Evolutionary conservation across 495 filamentous ascomycete species (phyloP).

Genomic region (Eremomyces bilateralis): DNA sequence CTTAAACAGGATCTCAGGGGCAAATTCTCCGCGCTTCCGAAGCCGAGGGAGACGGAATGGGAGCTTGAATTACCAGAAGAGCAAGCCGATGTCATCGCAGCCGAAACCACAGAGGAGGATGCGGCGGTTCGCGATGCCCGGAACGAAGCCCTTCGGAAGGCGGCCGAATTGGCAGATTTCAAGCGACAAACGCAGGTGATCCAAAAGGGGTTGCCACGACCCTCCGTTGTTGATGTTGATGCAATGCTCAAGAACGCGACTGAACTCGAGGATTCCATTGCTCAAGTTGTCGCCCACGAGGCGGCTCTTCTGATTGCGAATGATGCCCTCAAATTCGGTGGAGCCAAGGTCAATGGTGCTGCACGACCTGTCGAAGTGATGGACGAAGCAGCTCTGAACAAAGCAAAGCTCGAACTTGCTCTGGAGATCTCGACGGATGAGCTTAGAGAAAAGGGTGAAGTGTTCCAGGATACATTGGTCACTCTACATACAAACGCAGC

Average conservation of each 20-base stretch:
- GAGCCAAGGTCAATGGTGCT: slow-evolving; percentile 37
- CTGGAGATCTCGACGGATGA: slow-evolving; percentile 41
- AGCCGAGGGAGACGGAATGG: slow-evolving; percentile 77
- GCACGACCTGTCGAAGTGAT: slow-evolving; percentile 38
- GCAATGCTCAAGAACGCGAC: slow-evolving; percentile 38
- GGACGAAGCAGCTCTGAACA: slow-evolving; percentile 46
- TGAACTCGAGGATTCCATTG: slow-evolving; percentile 29
- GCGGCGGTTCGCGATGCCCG: slow-evolving; percentile 61
- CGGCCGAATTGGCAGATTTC: slow-evolving; percentile 52
- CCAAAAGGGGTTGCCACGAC: slow-evolving; percentile 64
- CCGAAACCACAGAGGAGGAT: slow-evolving; percentile 54
- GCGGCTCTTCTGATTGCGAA: slow-evolving; percentile 57
- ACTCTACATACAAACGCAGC: slow-evolving; percentile 30
- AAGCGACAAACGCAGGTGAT: slow-evolving; percentile 74
- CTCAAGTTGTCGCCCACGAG: slow-evolving; percentile 46
- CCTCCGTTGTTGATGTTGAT: slow-evolving; percentile 47
- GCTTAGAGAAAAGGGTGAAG: slow-evolving; percentile 29
- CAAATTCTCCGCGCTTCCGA: slow-evolving; percentile 66
- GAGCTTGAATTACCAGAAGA: slow-evolving; percentile 86
- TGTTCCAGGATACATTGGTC: slow-evolving; percentile 47
- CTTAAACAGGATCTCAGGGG: slow-evolving; percentile 44
- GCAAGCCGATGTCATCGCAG: slow-evolving; percentile 33
- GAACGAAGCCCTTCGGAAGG: slow-evolving; percentile 43
- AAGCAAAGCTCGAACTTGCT: slow-evolving; percentile 56
- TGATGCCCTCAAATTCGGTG: slow-evolving; percentile 55